phyloP scores from a whole-genome alignment of 768 basidiomycete species.

The Rhodocollybia butyracea region DNA sequence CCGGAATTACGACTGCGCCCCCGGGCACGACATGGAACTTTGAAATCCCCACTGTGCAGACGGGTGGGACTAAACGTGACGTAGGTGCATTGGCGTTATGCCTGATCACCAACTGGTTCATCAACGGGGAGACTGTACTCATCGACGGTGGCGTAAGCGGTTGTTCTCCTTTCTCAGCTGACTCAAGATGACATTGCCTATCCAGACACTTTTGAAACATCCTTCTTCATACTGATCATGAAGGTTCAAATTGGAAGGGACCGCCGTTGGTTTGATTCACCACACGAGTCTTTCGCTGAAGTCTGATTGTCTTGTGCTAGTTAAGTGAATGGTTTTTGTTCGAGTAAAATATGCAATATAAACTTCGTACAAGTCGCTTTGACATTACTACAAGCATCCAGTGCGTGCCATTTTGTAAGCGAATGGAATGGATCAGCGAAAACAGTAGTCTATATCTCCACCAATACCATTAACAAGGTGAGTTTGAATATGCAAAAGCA shows the following conservation, averaged over 20 bases:
- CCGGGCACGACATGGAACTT: conserved; percentile 20
- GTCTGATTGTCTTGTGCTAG: no score
- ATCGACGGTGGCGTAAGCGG: conserved; percentile 46
- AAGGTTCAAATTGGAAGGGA: no score
- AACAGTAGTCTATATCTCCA: no score
- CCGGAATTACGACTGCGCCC: conserved; percentile 21
- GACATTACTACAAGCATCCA: no score
- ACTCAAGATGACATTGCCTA: not conserved
- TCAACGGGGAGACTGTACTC: conserved; percentile 46
- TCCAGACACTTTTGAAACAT: conserved; percentile 32
- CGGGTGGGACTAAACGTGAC: conserved; percentile 36
- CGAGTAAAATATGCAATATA: not conserved
- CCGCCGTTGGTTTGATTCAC: no score
- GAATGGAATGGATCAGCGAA: no score
- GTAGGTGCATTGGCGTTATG: conserved; percentile 41
- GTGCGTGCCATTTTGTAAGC: no score
- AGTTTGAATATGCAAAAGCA: no score
- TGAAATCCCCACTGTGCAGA: conserved; percentile 30
- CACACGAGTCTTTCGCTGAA: no score
- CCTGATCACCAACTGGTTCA: conserved; percentile 43
- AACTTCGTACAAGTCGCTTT: not conserved
- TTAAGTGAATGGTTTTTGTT: no score
- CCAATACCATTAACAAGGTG: no score
- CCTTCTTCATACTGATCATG: conserved; percentile 31
- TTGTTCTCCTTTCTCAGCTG: not conserved